A percentile compares a stretch with the other conserved stretches of the same genome.
Evolutionary conservation across 1,284 basidiomycete species (phyloP).

Genomic region (Boletellus sp.): DNA sequence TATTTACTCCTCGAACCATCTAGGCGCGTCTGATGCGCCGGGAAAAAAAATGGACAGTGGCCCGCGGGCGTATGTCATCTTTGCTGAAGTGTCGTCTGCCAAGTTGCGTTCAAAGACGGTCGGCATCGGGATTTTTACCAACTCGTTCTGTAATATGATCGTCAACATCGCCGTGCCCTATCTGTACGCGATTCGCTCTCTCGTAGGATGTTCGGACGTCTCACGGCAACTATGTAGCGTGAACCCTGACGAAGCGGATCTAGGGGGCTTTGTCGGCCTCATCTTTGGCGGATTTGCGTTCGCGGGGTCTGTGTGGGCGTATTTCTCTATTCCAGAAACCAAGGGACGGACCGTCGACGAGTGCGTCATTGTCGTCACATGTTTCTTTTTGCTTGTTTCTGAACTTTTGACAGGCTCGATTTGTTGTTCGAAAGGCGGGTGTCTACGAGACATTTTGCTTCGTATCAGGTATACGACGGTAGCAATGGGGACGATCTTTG

Average conservation of each 20-base stretch:
- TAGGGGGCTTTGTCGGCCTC: constrained; percentile 31
- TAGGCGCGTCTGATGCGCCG: background rate
- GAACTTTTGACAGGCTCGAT: constrained; percentile 18
- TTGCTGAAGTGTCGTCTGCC: constrained; percentile 28
- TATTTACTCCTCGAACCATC: background rate
- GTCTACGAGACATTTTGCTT: constrained; percentile 18
- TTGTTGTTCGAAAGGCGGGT: constrained; percentile 24
- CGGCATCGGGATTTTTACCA: constrained; percentile 25
- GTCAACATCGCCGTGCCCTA: constrained; percentile 27
- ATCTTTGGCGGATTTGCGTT: constrained; percentile 28
- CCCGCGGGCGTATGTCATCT: constrained; percentile 28
- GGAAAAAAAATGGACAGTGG: constrained; percentile 14
- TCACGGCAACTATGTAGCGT: constrained; percentile 13
- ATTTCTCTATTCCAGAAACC: constrained; percentile 29
- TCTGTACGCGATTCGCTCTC: constrained; percentile 16
- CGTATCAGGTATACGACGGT: constrained; percentile 14
- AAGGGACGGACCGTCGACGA: constrained; percentile 30
- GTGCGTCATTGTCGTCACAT: constrained; percentile 12
- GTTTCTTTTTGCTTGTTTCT: background rate
- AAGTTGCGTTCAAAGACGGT: constrained; percentile 33
- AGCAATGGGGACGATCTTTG: background rate
- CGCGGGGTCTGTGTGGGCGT: constrained; percentile 20
- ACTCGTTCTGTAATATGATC: constrained; percentile 23
- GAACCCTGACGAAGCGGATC: constrained; percentile 26
- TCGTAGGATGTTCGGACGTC: too few species aligned